These are phyloP conservation scores for Fonsecaea pedrosoi DNA, from an alignment of 2,329 filamentous ascomycete genomes.

Conservation along the genomic window DNA sequence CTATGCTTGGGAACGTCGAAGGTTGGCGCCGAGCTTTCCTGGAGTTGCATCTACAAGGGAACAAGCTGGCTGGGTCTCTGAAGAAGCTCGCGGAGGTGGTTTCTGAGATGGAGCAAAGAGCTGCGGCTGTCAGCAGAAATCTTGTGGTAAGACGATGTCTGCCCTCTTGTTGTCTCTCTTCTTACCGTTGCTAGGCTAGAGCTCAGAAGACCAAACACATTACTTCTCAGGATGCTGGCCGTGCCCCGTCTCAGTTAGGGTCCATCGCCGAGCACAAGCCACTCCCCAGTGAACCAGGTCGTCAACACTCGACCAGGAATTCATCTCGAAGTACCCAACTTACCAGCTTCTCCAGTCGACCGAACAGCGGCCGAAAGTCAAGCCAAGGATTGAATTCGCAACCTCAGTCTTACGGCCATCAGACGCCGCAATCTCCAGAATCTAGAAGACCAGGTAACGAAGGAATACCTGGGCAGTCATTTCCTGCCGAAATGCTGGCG, in stretches of 20 bases:
- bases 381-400: conserved; percentile 27
- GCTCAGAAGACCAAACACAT: conserved; percentile 27
- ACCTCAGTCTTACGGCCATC: conserved; percentile 17
- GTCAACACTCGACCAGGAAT: conserved; percentile 21
- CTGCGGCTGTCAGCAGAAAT: conserved; percentile 76
- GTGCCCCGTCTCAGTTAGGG: conserved; percentile 19
- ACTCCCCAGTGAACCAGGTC: conserved; percentile 30
- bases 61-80: conserved; percentile 72
- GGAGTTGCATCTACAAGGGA: conserved; percentile 74
- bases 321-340: conserved; percentile 33
- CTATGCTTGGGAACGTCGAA: conserved; percentile 91
- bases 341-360: conserved; percentile 25
- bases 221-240: conserved; percentile 24
- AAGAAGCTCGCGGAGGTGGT: conserved; percentile 77
- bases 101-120: conserved; percentile 83
- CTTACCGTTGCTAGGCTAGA: conserved; percentile 28
- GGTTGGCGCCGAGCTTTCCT: conserved; percentile 85
- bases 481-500: conserved; percentile 12
- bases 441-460: conserved; percentile 12
- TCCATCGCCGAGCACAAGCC: conserved; percentile 28
- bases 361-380: conserved; percentile 30
- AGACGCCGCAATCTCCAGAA: conserved; percentile 21
- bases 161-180: background rate
- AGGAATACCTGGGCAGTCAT: conserved; percentile 7
- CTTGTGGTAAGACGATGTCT: conserved; percentile 23